These are phyloP conservation scores for Schwanniomyces sp. DNA, from an alignment of 805 yeast species.

Conservation along the genomic window DNA sequence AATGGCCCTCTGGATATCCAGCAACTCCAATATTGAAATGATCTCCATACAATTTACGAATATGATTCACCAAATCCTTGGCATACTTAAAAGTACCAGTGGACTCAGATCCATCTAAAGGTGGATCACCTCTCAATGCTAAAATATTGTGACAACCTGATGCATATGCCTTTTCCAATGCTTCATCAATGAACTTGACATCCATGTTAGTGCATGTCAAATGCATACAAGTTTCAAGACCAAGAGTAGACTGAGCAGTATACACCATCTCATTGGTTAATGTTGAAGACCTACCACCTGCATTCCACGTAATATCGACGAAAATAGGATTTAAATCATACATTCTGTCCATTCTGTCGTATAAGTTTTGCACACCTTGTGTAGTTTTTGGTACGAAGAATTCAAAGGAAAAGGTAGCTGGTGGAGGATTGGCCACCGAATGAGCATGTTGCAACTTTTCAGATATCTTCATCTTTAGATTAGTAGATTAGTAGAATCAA, in stretches of 20 bases:
- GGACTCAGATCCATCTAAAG: conserved; percentile 68
- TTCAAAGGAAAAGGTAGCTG: conserved; percentile 89
- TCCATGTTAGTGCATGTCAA: conserved; percentile 97
- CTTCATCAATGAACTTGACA: conserved; percentile 73
- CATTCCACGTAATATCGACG: conserved; percentile 97
- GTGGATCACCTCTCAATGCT: conserved; percentile 96
- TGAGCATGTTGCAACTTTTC: conserved; percentile 46
- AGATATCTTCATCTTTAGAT: conserved; percentile 35
- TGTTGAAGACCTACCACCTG: conserved; percentile 86
- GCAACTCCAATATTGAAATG: conserved; percentile 96
- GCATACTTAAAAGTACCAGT: conserved; percentile 89
- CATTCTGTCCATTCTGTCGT: conserved; percentile 98
- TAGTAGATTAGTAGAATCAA: background rate
- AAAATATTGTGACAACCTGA: conserved; percentile 95
- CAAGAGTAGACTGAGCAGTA: conserved; percentile 85
- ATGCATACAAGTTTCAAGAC: conserved; percentile 97
- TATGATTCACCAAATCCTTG: conserved; percentile 77
- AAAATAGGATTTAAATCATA: conserved; percentile 86
- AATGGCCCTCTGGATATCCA: conserved; percentile 96
- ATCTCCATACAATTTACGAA: conserved; percentile 74
- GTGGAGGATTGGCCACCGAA: conserved; percentile 36
- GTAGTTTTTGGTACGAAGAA: conserved; percentile 96
- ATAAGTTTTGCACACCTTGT: conserved; percentile 93
- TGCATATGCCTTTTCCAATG: conserved; percentile 77
- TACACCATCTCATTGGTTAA: conserved; percentile 90